Conservation (phyloP, 2,329 filamentous ascomycete species). For the Stagonosporopsis chrysanthemi region DNA sequence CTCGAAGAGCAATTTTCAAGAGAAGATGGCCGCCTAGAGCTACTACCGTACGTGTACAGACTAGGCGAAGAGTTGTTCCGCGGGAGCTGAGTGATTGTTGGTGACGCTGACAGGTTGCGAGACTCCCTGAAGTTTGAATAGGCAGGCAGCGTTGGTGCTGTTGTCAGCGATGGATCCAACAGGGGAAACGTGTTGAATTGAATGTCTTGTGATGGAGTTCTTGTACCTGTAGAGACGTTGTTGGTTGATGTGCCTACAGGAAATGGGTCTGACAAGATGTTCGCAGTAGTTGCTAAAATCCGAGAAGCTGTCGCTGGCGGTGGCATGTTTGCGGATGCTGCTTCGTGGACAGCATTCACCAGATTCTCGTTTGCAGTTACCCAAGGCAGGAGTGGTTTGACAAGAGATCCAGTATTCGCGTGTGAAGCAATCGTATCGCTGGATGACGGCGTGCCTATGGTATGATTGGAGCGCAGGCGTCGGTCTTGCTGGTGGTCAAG, state of each 20-base stretch:
- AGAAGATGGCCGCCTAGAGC: background rate
- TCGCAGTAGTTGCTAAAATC: constrained; percentile 15
- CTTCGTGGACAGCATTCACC: constrained; percentile 18
- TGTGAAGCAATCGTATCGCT: constrained; percentile 1
- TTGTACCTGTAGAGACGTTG: constrained; percentile 8
- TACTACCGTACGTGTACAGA: constrained; percentile 1
- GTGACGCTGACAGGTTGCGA: constrained; percentile 13
- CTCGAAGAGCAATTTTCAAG: background rate
- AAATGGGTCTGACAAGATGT: constrained; percentile 20
- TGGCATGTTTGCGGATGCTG: constrained; percentile 19
- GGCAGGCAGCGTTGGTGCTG: constrained; percentile 23
- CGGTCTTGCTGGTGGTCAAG: constrained; percentile 45
- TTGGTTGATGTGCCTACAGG: background rate
- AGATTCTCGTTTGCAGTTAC: constrained; percentile 12
- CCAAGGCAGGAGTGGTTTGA: constrained; percentile 36
- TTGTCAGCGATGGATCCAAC: constrained; percentile 28
- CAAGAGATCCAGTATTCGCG: constrained; percentile 17
- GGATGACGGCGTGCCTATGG: constrained; percentile 21
- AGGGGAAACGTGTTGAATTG: constrained; percentile 37
- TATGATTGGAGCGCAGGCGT: constrained; percentile 38
- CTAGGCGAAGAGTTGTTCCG: constrained; percentile 6
- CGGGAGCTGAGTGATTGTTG: background rate
- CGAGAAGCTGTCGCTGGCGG: constrained; percentile 13
- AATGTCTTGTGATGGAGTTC: constrained; percentile 25
- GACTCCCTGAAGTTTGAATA: constrained; percentile 30